These are phyloP conservation scores for Carex sylvatica DNA, from an alignment of 202 grass and related monocot species.

Conservation along the genomic window DNA sequence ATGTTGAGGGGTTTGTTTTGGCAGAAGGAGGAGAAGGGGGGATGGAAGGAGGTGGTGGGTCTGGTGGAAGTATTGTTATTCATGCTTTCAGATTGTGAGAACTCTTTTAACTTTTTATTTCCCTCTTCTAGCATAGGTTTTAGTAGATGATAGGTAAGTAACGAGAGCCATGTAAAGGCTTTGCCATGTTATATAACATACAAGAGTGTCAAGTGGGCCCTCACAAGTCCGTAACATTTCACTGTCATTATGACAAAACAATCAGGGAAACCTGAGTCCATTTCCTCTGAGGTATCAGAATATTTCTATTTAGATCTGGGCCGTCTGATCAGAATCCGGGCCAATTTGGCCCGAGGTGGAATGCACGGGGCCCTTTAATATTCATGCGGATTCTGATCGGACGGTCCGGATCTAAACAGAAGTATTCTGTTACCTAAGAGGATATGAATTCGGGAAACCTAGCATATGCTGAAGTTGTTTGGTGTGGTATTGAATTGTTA, in stretches of 20 bases:
- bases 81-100: conserved; percentile 92
- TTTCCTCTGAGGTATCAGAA: too few relatives aligned
- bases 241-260: neutral
- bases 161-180: neutral
- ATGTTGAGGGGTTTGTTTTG: conserved; percentile 55
- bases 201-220: neutral
- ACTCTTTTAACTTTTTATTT: conserved; percentile 15
- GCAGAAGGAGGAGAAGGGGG: conserved; percentile 86
- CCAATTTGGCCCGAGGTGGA: too few relatives aligned
- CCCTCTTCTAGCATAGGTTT: conserved; percentile 19
- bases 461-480: neutral
- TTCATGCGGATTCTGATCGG: too few relatives aligned
- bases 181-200: neutral
- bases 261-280: too few relatives aligned
- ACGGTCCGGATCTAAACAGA: too few relatives aligned
- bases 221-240: neutral
- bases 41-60: conserved; percentile 64
- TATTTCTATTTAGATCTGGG: too few relatives aligned
- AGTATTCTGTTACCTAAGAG: too few relatives aligned
- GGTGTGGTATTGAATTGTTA: neutral
- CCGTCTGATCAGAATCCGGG: too few relatives aligned
- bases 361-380: too few relatives aligned
- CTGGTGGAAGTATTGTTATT: conserved; percentile 88
- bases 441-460: neutral
- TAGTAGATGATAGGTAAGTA: neutral